Conservation (phyloP, 768 basidiomycete genomes). For the Lentinula guzmanii region DNA sequence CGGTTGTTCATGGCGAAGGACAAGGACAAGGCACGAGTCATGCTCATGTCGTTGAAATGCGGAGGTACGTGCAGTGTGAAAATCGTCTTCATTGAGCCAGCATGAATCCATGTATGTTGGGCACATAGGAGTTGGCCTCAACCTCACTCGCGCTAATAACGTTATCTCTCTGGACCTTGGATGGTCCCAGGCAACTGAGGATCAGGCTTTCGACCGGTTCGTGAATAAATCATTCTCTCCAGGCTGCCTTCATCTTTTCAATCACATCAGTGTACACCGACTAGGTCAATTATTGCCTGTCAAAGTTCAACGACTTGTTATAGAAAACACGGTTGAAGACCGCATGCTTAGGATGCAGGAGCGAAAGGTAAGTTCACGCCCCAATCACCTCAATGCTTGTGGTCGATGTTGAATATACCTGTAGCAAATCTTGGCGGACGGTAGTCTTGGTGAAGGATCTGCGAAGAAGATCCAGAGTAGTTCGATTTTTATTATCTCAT, state of each 20-base stretch:
- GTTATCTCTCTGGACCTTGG: conserved; percentile 60
- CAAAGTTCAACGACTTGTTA: conserved; percentile 49
- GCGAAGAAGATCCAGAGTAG: conserved; percentile 51
- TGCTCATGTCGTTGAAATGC: conserved; percentile 62
- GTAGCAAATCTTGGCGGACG: conserved; percentile 50
- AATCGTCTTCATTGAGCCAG: background rate
- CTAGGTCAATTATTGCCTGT: conserved; percentile 51
- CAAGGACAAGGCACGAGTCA: conserved; percentile 49
- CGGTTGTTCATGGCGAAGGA: conserved; percentile 55
- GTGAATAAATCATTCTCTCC: background rate
- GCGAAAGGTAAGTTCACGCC: conserved; percentile 35
- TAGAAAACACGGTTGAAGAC: conserved; percentile 59
- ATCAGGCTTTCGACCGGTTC: conserved; percentile 51
- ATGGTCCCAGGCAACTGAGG: conserved; percentile 60
- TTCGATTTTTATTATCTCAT: background rate
- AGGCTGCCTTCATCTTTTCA: background rate
- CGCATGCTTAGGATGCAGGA: conserved; percentile 62
- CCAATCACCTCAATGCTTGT: background rate
- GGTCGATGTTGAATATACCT: background rate
- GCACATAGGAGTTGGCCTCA: conserved; percentile 39
- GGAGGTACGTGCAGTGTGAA: conserved; percentile 33
- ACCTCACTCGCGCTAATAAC: conserved; percentile 58
- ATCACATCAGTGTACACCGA: conserved; percentile 32
- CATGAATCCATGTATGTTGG: background rate
- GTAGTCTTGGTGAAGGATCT: conserved; percentile 54